Evolutionary conservation across 192 early-diverging fungal species (phyloP).

Genomic region (Allomyces macrogynus): DNA sequence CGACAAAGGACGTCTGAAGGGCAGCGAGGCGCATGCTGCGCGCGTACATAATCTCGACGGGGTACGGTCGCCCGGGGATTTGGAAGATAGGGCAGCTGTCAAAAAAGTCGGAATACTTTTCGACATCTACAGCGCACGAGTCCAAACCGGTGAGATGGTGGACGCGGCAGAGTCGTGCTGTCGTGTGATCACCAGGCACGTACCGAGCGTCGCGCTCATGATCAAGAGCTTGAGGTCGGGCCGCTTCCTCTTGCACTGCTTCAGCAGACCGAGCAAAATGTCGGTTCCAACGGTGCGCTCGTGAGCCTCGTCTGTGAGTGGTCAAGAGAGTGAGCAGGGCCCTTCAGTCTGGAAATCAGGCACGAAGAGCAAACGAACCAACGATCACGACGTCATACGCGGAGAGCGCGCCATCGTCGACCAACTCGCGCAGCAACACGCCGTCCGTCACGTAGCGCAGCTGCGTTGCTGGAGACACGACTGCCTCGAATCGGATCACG

Average conservation of each 20-base stretch:
- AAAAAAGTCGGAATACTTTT: constrained; percentile 67
- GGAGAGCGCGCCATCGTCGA: constrained; percentile 10
- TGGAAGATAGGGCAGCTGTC: constrained; percentile 52
- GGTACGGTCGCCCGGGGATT: constrained; percentile 49
- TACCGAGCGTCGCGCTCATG: constrained; percentile 65
- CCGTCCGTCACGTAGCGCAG: constrained; percentile 39
- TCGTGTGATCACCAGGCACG: background rate
- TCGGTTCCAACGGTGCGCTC: constrained; percentile 38
- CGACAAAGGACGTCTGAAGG: constrained; percentile 12
- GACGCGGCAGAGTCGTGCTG: constrained; percentile 37
- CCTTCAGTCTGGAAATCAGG: no score
- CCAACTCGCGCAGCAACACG: constrained; percentile 16
- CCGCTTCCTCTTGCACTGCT: constrained; percentile 41
- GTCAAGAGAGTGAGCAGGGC: no score
- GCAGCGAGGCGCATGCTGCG: constrained; percentile 19
- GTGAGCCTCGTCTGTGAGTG: constrained; percentile 16
- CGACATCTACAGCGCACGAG: constrained; percentile 35
- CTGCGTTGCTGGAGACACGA: constrained; percentile 9
- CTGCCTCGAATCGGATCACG: constrained; percentile 27
- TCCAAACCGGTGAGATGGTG: constrained; percentile 17
- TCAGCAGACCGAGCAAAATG: constrained; percentile 28
- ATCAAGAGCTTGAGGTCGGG: constrained; percentile 84
- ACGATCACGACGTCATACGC: constrained; percentile 24
- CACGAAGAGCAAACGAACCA: constrained; percentile 12
- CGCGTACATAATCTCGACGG: constrained; percentile 24